Evolutionary conservation across 2,329 filamentous ascomycete species (phyloP).

Genomic region (Leptoxyphium fumago): DNA sequence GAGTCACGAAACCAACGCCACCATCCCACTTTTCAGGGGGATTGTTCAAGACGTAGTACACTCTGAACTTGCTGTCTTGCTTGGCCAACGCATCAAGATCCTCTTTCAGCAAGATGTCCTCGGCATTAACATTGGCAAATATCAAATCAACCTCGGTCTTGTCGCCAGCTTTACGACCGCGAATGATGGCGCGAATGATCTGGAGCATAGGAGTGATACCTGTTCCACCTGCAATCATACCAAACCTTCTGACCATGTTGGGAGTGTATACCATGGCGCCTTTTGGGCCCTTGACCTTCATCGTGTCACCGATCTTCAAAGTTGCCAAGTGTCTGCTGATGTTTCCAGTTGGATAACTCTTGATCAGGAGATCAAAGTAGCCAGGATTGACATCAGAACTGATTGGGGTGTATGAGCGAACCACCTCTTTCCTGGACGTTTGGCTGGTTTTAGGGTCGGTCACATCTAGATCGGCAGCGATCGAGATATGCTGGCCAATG

Average conservation of each 20-base stretch:
- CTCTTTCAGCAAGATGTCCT: slow-evolving; percentile 87
- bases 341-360: slow-evolving; percentile 94
- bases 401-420: slow-evolving; percentile 85
- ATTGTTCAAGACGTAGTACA: slow-evolving; percentile 95
- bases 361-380: slow-evolving; percentile 92
- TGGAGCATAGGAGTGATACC: slow-evolving; percentile 98
- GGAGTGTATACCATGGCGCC: slow-evolving; percentile 95
- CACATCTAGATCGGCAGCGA: slow-evolving; percentile 69
- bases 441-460: slow-evolving; percentile 45
- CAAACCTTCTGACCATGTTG: slow-evolving; percentile 91
- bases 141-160: slow-evolving; percentile 86
- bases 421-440: slow-evolving; percentile 64
- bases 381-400: slow-evolving; percentile 79
- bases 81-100: slow-evolving; percentile 68
- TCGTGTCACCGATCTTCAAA: slow-evolving; percentile 67
- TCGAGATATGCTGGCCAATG: slow-evolving; percentile 97
- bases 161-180: slow-evolving; percentile 35
- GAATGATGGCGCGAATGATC: slow-evolving; percentile 70
- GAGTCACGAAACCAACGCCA: slow-evolving; percentile 85
- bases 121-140: slow-evolving; percentile 87
- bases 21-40: slow-evolving; percentile 84
- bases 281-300: slow-evolving; percentile 88
- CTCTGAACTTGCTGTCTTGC: slow-evolving; percentile 66
- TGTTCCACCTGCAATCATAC: slow-evolving; percentile 95
- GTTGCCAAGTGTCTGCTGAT: slow-evolving; percentile 87